Evolutionary conservation across 2,329 filamentous ascomycete genomes (phyloP), one percentile per base, ranked within the genome.

Genomic region (Canariomyces notabilis): DNA sequence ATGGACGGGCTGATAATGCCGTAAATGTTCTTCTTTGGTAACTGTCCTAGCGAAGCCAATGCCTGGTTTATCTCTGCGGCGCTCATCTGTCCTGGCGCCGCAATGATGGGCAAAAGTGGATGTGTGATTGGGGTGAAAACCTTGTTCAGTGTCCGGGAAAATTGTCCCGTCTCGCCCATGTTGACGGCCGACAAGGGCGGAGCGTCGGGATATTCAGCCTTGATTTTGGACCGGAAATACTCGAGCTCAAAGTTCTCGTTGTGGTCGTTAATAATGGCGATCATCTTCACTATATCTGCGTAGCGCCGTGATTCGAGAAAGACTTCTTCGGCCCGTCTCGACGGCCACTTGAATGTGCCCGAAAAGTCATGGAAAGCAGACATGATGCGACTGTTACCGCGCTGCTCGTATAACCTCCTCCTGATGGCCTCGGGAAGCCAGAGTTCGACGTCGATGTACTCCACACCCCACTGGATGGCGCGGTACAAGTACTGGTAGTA

Each of bases 311-410:
- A 87, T 55, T 83, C 77, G 49, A 79, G 71, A 57, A 90, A 94
- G 4, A 91, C 75, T 9, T 77, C 71, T 58, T 86, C 79, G 1
- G 87, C 87, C 55, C 85, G 77, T 6, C 77, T 67, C 0, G 86
- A 87, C 1, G 85, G 84, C 88, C 88, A 94, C 59, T 83, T 87
- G 73, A 91, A 91, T 1, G 74, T 83, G 2, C 87, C 86, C 0
- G 87, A 89, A 60, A 91, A 91, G 68, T 93, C 88, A 63, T 94
- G 89, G 59, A 91, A 93, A 11, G 89, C 88, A n/a, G 87, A 91
- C 71, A 94, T 89, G 65, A 95, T 89, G 54, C 83, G 85, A 59
- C 85, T 91, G 65, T 82, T 86, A 2, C 87, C 87, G 55, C 84
- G 83, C 44, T 79, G 75, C 55, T 85, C 78, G 43, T 80, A 84